These are phyloP conservation scores for Tulasnella sp. DNA, from an alignment of 768 basidiomycete genomes.

Conservation along the genomic window DNA sequence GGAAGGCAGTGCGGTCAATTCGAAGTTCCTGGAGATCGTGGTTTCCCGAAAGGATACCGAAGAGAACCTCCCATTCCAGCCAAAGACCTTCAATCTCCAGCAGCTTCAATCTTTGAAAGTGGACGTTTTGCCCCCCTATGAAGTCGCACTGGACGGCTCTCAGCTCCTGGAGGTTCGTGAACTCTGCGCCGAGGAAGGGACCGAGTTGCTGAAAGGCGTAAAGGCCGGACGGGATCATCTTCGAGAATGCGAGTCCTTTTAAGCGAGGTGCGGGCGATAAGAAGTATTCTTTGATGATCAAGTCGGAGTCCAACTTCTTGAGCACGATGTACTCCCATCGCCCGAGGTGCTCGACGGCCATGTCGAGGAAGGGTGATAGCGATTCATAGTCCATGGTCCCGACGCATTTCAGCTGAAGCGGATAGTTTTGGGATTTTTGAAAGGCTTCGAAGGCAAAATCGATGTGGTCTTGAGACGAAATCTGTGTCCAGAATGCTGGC, in stretches of 20 bases:
- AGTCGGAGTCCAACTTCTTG: neutral
- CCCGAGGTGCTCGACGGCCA: neutral
- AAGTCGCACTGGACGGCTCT: neutral
- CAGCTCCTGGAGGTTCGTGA: neutral
- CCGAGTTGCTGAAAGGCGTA: neutral
- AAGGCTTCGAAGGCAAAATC: neutral
- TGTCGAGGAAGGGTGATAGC: neutral
- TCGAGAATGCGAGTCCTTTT: neutral
- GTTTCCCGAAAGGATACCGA: neutral
- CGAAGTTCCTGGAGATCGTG: neutral
- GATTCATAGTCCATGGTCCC: neutral
- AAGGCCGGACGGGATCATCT: neutral
- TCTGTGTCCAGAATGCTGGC: neutral
- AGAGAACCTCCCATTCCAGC: neutral
- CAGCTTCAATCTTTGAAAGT: neutral
- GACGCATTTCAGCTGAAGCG: neutral
- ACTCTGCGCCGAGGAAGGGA: neutral
- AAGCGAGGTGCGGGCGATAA: neutral
- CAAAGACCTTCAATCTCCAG: neutral
- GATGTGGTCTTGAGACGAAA: neutral
- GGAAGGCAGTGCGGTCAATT: neutral
- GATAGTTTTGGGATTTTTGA: neutral
- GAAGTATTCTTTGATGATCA: neutral
- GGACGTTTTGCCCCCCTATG: neutral
- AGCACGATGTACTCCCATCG: neutral